These are phyloP conservation scores for Fonsecaea monophora DNA, from an alignment of 2,329 filamentous ascomycete genomes.

Conservation along the genomic window DNA sequence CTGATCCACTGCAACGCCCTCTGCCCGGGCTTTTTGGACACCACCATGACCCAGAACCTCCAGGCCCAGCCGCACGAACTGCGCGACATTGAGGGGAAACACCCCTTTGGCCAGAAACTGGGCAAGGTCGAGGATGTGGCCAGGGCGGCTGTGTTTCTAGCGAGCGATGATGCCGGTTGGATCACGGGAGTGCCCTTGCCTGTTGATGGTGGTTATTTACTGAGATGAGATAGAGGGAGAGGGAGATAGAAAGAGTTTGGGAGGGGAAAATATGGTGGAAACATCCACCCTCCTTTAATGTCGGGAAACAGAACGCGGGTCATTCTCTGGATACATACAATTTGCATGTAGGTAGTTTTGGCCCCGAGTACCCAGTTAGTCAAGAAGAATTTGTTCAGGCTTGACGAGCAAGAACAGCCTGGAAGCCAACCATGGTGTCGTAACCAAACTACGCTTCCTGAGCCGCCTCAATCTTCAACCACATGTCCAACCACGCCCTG, in stretches of 20 bases:
- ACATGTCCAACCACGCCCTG: slow-evolving; percentile 32
- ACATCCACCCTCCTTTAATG: too few relatives aligned
- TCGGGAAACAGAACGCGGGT: too few relatives aligned
- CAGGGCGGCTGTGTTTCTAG: slow-evolving; percentile 53
- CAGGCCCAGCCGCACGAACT: slow-evolving; percentile 43
- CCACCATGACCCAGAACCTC: slow-evolving; percentile 48
- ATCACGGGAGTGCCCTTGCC: slow-evolving; percentile 54
- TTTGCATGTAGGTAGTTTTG: neutral
- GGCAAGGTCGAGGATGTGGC: slow-evolving; percentile 46
- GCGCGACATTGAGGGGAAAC: slow-evolving; percentile 26
- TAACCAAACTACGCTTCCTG: slow-evolving; percentile 16
- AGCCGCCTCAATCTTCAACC: slow-evolving; percentile 34
- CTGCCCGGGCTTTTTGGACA: slow-evolving; percentile 50
- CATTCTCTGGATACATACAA: neutral
- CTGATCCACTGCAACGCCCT: slow-evolving; percentile 52
- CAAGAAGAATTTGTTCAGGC: neutral
- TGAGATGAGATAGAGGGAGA: slow-evolving; percentile 1
- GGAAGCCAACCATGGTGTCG: neutral
- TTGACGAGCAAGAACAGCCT: neutral
- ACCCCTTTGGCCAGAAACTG: slow-evolving; percentile 28
- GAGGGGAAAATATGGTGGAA: too few relatives aligned
- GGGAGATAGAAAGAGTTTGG: too few relatives aligned
- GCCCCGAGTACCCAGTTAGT: too few relatives aligned
- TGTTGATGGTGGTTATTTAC: slow-evolving; percentile 55
- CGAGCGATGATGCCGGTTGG: slow-evolving; percentile 56